Evolutionary conservation across 495 filamentous ascomycete species (phyloP), one percentile per base, ranked within the genome.

Genomic region (Podospora fimiseda): DNA sequence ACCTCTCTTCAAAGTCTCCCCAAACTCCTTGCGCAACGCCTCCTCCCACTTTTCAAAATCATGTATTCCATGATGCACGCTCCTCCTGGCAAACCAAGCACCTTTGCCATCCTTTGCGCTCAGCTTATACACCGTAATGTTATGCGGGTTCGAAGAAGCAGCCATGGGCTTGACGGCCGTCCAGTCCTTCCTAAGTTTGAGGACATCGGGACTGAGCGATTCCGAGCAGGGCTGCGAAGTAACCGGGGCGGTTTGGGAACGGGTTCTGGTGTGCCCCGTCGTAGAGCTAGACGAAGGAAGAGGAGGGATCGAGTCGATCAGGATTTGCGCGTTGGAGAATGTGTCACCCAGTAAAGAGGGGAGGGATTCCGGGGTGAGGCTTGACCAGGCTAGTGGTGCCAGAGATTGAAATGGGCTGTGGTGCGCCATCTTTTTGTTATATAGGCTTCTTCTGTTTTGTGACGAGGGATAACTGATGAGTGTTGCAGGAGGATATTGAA

Each of bases 61-160:
- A 93, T 62, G 6, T 50, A 58, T 57, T 84, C 80, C 52, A 9
- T 44, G 42, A 53, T 96, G 90, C 14, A 96, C 75, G 59, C 88
- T 95, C 22, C 89, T 75, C 50, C 93, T 70, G 9, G 87, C 89
- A 68, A 96, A 97, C 92, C 92, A 97, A 2, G 82, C 75, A 0
- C 92, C 93, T 43, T 84, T 84, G 2, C 90, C 86, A 61, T 96
- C 93, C 51, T 84, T 82, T 0, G 85, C 82, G 0, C 73, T 65
- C 21, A 93, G 72, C 63, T 94, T 96, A 70, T 90, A 95, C 11
- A 96, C 80, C 19, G 75, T 70, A 15, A 96, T 80, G 0, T 78
- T 83, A 9, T 89, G 70, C 5, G 88, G 89, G 59, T 93, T 95
- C 6, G 92, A 85, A 9, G 33, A 41, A 2, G 59, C 82, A 0